A percentile compares a stretch with the other conserved stretches of the same genome.
phyloP scores from a whole-genome alignment of 139 green algal species.

The Chlamydomonas sphaeroides region DNA sequence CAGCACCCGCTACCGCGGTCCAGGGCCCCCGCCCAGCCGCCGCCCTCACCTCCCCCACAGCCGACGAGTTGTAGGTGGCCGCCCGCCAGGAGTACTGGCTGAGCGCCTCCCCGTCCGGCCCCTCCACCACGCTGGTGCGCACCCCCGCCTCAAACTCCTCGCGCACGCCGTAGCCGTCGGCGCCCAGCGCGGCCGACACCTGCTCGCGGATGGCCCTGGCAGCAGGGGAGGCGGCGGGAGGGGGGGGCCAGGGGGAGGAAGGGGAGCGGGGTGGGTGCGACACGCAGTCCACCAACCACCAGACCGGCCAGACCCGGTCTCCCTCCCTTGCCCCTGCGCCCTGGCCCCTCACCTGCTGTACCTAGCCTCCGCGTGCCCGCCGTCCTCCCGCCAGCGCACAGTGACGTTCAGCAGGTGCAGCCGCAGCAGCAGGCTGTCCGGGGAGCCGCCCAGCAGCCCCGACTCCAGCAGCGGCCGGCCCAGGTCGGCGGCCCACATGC shows the following conservation, averaged over 20 bases:
- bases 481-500: slow-evolving; percentile 22
- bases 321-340: neutral
- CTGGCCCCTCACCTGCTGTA: slow-evolving; percentile 19
- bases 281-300: no score
- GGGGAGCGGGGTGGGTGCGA: no score
- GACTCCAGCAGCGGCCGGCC: neutral
- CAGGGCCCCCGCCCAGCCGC: no score
- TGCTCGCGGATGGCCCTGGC: slow-evolving; percentile 24
- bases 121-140: neutral
- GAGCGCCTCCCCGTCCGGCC: neutral
- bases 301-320: no score
- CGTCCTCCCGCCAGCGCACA: neutral
- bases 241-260: no score
- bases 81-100: slow-evolving; percentile 2
- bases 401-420: slow-evolving; percentile 26
- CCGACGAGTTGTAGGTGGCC: neutral
- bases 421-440: slow-evolving; percentile 4
- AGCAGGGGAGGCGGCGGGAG: no score
- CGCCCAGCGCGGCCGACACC: slow-evolving; percentile 27
- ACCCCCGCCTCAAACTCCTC: slow-evolving; percentile 13
- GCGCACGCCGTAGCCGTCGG: slow-evolving; percentile 28
- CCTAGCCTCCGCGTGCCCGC: slow-evolving; percentile 1
- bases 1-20: no score
- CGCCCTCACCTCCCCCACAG: slow-evolving; percentile 20
- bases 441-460: neutral